Evolutionary conservation across 176 grass and related monocot genomes (phyloP).

Genomic region (Eragrostis nindensis): DNA sequence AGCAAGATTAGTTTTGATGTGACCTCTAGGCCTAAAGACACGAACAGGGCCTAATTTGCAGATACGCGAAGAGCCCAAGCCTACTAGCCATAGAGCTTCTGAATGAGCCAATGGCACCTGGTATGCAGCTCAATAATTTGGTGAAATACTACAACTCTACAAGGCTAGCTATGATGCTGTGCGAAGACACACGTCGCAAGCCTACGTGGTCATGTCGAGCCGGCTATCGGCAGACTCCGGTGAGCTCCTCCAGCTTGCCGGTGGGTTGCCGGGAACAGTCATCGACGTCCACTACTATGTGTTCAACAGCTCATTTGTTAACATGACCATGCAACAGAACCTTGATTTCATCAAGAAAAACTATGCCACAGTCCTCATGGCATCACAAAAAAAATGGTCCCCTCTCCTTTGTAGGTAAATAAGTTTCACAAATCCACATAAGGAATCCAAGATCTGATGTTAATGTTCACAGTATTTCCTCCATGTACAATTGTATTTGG

Average conservation of each 20-base stretch:
- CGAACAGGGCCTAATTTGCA: too few species aligned
- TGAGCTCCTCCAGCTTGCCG: conserved; percentile 48
- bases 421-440: too few species aligned
- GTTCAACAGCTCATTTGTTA: conserved; percentile 23
- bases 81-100: conserved; percentile 63
- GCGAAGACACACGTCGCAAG: conserved; percentile 38
- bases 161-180: conserved; percentile 53
- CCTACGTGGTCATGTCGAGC: conserved; percentile 78
- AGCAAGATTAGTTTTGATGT: too few species aligned
- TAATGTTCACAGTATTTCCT: too few species aligned
- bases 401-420: conserved; percentile 54
- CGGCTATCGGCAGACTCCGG: conserved; percentile 31
- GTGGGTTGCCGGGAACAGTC: conserved; percentile 13
- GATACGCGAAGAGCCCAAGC: conserved; percentile 50
- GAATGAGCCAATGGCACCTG: conserved; percentile 59
- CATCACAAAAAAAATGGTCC: conserved; percentile 34
- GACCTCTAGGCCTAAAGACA: too few species aligned
- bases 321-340: conserved; percentile 52
- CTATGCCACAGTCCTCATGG: conserved; percentile 9
- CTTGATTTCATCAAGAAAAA: conserved; percentile 48
- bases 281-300: conserved; percentile 66
- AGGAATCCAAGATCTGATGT: too few species aligned
- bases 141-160: conserved; percentile 72
- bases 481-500: too few species aligned
- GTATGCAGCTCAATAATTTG: conserved; percentile 49